A percentile compares a stretch with the other conserved stretches of the same genome.
Evolutionary conservation across 306 rosid genomes (phyloP).

Genomic region (Quercus variabilis): DNA sequence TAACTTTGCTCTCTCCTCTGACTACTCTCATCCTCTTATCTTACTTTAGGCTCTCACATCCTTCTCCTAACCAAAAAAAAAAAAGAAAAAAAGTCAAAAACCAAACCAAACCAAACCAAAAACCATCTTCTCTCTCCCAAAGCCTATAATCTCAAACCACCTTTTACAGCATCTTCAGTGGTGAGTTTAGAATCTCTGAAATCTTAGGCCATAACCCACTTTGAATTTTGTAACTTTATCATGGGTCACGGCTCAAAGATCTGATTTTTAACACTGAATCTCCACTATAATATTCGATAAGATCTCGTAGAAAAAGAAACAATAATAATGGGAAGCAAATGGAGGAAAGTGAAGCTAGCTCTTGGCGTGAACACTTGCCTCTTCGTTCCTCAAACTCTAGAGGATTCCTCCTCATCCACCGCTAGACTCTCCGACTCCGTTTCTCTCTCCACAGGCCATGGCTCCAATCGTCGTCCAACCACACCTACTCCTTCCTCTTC

Average conservation of each 20-base stretch:
- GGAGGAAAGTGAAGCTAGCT: conserved; percentile 82
- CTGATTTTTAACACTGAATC: conserved; percentile 6
- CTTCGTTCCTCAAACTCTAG: conserved; percentile 44
- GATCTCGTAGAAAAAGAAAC: background rate
- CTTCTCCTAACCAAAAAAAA: too few relatives aligned
- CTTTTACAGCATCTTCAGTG: conserved; percentile 15
- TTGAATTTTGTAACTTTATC: background rate
- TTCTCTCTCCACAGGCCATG: conserved; percentile 27
- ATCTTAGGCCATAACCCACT: conserved; percentile 21
- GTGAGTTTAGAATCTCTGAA: background rate
- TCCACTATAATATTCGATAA: background rate
- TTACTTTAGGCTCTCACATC: background rate
- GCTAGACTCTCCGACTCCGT: conserved; percentile 29
- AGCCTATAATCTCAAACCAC: background rate
- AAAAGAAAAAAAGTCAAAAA: background rate
- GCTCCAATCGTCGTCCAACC: conserved; percentile 35
- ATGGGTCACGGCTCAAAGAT: conserved; percentile 27
- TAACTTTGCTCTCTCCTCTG: conserved; percentile 1
- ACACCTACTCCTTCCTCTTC: conserved; percentile 66
- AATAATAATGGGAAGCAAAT: conserved; percentile 60
- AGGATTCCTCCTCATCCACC: conserved; percentile 38
- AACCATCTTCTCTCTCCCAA: background rate
- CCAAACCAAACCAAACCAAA: background rate
- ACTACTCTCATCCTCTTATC: conserved; percentile 3
- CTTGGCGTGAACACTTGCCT: conserved; percentile 57